Conservation (phyloP, 768 basidiomycete species). For the Hydnum rufescens region DNA sequence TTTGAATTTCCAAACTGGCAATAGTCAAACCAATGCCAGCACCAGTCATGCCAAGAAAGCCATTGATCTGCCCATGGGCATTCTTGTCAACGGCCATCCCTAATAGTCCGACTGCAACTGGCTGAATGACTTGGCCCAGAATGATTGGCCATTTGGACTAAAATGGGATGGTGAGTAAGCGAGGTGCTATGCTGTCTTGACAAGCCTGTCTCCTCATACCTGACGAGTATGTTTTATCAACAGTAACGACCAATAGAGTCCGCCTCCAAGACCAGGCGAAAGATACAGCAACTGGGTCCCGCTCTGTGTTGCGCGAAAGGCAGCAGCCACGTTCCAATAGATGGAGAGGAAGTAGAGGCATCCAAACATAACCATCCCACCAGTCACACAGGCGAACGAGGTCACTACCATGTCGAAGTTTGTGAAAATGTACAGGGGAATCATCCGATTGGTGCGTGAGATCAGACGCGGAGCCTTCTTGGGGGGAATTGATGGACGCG, state of each 20-base stretch:
- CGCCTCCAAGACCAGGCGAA: slow-evolving; percentile 24
- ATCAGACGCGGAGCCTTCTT: slow-evolving; percentile 5
- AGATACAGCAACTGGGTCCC: slow-evolving; percentile 34
- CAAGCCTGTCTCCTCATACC: slow-evolving; percentile 13
- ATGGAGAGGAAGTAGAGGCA: slow-evolving; percentile 36
- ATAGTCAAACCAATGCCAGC: slow-evolving; percentile 25
- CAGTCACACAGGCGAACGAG: slow-evolving; percentile 22
- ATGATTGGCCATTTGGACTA: slow-evolving; percentile 27
- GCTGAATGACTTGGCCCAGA: slow-evolving; percentile 21
- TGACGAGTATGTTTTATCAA: slow-evolving; percentile 22
- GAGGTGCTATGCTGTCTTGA: background rate
- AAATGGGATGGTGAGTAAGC: background rate
- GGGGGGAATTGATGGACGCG: background rate
- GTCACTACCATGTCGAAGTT: slow-evolving; percentile 24
- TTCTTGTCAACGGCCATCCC: slow-evolving; percentile 24
- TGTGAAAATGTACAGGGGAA: slow-evolving; percentile 28
- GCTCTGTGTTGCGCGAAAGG: slow-evolving; percentile 21
- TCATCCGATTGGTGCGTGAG: slow-evolving; percentile 21
- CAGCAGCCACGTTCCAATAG: slow-evolving; percentile 28
- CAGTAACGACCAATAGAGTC: slow-evolving; percentile 19
- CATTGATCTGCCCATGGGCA: slow-evolving; percentile 19
- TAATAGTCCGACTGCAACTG: slow-evolving; percentile 26
- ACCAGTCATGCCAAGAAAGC: slow-evolving; percentile 28
- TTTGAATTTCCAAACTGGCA: slow-evolving; percentile 25
- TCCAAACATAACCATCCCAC: slow-evolving; percentile 27